Evolutionary conservation across 352 stramenopile genomes (phyloP).

Genomic region (Peronospora belbahrii): DNA sequence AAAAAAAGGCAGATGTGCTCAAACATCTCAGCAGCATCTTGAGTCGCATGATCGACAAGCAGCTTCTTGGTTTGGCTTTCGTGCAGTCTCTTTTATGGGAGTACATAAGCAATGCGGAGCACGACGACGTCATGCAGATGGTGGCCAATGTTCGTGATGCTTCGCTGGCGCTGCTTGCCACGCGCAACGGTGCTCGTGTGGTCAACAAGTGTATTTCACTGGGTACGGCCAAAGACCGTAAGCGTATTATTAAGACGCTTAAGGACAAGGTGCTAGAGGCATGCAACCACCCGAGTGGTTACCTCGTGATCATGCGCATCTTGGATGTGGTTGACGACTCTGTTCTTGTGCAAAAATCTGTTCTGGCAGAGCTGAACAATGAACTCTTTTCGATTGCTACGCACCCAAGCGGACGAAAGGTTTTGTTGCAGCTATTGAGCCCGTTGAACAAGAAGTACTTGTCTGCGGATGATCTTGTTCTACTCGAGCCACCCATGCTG

Average conservation of each 20-base stretch:
- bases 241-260: slow-evolving; percentile 86
- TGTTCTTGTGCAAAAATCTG: slow-evolving; percentile 85
- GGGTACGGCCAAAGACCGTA: slow-evolving; percentile 83
- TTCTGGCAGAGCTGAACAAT: slow-evolving; percentile 77
- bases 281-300: slow-evolving; percentile 86
- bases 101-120: slow-evolving; percentile 77
- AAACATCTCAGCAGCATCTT: slow-evolving; percentile 58
- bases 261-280: slow-evolving; percentile 88
- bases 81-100: slow-evolving; percentile 87
- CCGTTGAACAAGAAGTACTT: slow-evolving; percentile 82
- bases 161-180: slow-evolving; percentile 78
- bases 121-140: slow-evolving; percentile 78
- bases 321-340: slow-evolving; percentile 88
- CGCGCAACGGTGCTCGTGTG: slow-evolving; percentile 79
- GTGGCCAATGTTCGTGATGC: slow-evolving; percentile 81
- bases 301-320: slow-evolving; percentile 85
- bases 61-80: slow-evolving; percentile 81
- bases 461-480: slow-evolving; percentile 60
- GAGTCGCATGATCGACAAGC: slow-evolving; percentile 87
- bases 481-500: slow-evolving; percentile 70
- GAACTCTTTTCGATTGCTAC: slow-evolving; percentile 61
- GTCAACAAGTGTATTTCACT: slow-evolving; percentile 83
- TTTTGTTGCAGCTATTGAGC: slow-evolving; percentile 72
- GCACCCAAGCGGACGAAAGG: slow-evolving; percentile 68
- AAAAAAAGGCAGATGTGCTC: slow-evolving; percentile 70